Evolutionary conservation across 2,329 filamentous ascomycete genomes (phyloP), one percentile per base, ranked within the genome.

Genomic region (Talaromyces sp.): DNA sequence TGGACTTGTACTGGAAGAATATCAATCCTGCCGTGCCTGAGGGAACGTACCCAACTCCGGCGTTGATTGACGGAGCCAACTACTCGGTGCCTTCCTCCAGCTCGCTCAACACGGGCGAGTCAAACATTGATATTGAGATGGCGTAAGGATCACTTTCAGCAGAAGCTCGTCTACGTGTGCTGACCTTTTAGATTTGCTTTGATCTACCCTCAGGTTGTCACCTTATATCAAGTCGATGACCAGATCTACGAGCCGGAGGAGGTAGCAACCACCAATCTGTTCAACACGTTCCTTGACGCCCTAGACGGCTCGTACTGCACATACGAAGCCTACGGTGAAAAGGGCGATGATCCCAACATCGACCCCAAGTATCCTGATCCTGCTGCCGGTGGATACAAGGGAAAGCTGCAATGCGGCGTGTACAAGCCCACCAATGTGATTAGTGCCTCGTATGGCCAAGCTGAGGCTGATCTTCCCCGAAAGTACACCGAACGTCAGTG

Each of bases 351-450:
- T 53, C 77, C 77, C 13, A 71, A 71, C 19, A 72, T 82, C 7
- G 83, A 85, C 64, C 81, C 82, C 0, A 71, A 71, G 5, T 85
- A 85, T 65, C 83, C 82, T 0, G 77, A 83, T 64, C 71, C 75
- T 3, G 69, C 70, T 10, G 73, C 72, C n/a, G 78, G 74, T 11
- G 83, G 82, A 8, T 85, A 84, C 71, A 78, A 79, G 58, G 80
- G 80, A 73, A 61, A 69, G 39, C 71, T 79, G 13, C 75, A 80
- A 64, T 82, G 81, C 61, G 80, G 80, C 8, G 75, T 80, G 22
- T 83, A 80, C 73, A 75, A 80, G 65, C 81, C 83, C 2, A 82
- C 84, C 10, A 84, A 85, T 64, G 83, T 85, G 7, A 79, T 85
- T 63, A 80, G 78, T 42, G 82, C 87, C 65, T 83, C 80, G 3